Evolutionary conservation across 768 basidiomycete species (phyloP).

Genomic region (Termitomyces sp.): DNA sequence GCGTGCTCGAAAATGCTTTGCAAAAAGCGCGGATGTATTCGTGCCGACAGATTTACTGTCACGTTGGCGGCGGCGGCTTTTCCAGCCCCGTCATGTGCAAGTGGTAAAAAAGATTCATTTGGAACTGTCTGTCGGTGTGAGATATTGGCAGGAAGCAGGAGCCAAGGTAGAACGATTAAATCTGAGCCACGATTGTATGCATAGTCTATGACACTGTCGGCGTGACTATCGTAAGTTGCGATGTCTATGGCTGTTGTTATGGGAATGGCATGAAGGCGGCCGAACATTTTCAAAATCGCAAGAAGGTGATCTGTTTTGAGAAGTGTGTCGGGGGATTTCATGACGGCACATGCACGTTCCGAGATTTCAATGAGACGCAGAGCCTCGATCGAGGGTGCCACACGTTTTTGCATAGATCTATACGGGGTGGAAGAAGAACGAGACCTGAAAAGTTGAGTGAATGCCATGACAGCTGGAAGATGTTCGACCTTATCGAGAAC

Average conservation of each 20-base stretch:
- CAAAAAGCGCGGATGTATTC: constrained; percentile 77
- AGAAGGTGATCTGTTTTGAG: constrained; percentile 71
- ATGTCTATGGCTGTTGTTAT: constrained; percentile 67
- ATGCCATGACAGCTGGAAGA: constrained; percentile 83
- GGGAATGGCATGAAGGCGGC: constrained; percentile 63
- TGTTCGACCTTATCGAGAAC: constrained; percentile 90
- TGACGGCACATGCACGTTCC: constrained; percentile 82
- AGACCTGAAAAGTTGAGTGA: constrained; percentile 76
- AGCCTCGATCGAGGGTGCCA: constrained; percentile 55
- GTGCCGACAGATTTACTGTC: constrained; percentile 40
- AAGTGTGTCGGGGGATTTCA: constrained; percentile 68
- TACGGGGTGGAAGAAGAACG: constrained; percentile 14
- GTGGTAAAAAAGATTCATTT: not conserved
- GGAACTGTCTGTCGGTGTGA: not conserved
- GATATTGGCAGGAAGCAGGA: constrained; percentile 33
- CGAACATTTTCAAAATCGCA: constrained; percentile 73
- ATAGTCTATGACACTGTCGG: constrained; percentile 65
- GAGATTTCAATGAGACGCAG: constrained; percentile 83
- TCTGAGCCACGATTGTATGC: constrained; percentile 59
- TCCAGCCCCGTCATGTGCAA: not conserved
- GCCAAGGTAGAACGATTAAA: constrained; percentile 83
- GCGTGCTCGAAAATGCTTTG: constrained; percentile 74
- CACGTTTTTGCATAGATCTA: constrained; percentile 9
- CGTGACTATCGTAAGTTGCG: constrained; percentile 74
- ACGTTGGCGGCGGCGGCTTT: not conserved